A percentile compares a stretch with the other conserved stretches of the same genome.
Evolutionary conservation across 2,329 filamentous ascomycete species (phyloP).

Genomic region (Hypoxylon sp.): DNA sequence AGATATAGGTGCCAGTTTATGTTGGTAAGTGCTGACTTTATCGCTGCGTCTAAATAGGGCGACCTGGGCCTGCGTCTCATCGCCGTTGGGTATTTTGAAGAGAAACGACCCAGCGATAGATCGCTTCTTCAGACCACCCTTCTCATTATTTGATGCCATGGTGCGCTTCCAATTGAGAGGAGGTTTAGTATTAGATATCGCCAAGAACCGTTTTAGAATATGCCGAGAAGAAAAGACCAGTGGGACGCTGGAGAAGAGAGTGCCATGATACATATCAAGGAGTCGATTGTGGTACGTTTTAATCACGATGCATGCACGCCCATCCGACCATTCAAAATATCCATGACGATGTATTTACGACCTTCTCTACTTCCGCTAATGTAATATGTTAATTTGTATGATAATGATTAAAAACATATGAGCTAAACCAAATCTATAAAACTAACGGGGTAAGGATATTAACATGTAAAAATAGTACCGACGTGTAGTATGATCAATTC

Average conservation of each 20-base stretch:
- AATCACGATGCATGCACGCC: constrained; percentile 5
- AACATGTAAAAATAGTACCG: not conserved
- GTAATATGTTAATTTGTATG: not conserved
- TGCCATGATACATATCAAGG: constrained; percentile 39
- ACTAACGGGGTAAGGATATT: not conserved
- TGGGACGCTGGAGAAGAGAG: constrained; percentile 7
- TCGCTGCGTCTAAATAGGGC: constrained; percentile 74
- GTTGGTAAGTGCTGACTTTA: constrained; percentile 72
- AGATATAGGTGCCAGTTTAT: constrained; percentile 73
- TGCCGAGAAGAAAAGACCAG: constrained; percentile 15
- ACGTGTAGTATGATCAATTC: not conserved
- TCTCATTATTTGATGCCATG: constrained; percentile 42
- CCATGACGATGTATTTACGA: not conserved
- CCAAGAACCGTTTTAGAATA: not conserved
- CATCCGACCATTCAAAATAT: not conserved
- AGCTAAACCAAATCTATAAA: constrained; percentile 1
- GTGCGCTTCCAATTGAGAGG: constrained; percentile 15
- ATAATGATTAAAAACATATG: not conserved
- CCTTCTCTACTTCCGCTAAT: not conserved
- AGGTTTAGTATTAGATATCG: not conserved
- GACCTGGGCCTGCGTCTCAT: constrained; percentile 61
- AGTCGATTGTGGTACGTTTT: constrained; percentile 22
- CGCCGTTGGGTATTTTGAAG: constrained; percentile 60
- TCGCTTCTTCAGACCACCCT: constrained; percentile 53
- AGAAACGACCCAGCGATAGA: constrained; percentile 67